Evolutionary conservation across 768 basidiomycete species (phyloP).

Genomic region (Naganishia antarctica): DNA sequence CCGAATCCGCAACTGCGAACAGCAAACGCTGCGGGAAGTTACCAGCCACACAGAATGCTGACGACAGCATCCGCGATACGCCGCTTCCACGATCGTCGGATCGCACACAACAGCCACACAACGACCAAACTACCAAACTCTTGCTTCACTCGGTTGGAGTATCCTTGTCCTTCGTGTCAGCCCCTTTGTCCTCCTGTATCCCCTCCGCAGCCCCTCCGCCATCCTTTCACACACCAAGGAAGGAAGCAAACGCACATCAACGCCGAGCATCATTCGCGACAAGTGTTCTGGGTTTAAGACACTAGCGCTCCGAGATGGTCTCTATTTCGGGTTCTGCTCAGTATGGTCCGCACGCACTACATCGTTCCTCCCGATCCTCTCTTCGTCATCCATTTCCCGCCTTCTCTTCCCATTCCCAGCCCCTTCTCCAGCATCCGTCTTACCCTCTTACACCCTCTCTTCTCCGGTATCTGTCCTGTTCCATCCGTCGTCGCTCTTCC

Average conservation of each 20-base stretch:
- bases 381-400: neutral
- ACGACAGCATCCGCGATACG: too few species aligned
- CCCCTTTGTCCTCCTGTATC: too few species aligned
- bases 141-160: too few species aligned
- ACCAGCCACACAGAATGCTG: too few species aligned
- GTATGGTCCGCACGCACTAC: conserved; percentile 1
- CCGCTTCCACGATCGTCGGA: too few species aligned
- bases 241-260: conserved; percentile 1
- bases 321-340: conserved; percentile 2
- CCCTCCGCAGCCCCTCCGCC: neutral
- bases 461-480: neutral
- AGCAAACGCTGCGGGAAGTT: too few species aligned
- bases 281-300: conserved; percentile 12
- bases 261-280: conserved; percentile 1
- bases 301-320: conserved; percentile 1
- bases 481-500: neutral
- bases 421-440: neutral
- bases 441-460: neutral
- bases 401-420: neutral
- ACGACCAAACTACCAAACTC: too few species aligned
- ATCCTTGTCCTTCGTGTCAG: too few species aligned
- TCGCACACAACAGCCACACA: too few species aligned
- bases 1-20: too few species aligned
- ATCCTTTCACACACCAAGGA: neutral
- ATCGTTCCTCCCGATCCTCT: neutral